Evolutionary conservation across 306 rosid species (phyloP).

Genomic region (Trichosanthes truncata): DNA sequence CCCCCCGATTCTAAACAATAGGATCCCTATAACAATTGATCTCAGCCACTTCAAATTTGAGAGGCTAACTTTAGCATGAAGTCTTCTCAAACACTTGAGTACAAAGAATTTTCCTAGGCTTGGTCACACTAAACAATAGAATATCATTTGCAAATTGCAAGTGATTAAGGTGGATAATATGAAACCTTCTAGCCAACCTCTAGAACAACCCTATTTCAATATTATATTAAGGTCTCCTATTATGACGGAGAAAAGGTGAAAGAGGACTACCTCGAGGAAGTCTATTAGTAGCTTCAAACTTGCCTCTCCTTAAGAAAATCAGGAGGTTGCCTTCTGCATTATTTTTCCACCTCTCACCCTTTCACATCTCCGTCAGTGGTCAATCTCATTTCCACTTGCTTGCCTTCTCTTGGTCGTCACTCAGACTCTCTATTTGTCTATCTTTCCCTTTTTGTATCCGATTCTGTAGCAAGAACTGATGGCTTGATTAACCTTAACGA

Average conservation of each 20-base stretch:
- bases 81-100: background rate
- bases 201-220: background rate
- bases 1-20: background rate
- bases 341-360: background rate
- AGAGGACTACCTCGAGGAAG: background rate
- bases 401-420: background rate
- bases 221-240: background rate
- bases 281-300: too few relatives aligned
- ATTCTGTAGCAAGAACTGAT: background rate
- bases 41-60: background rate
- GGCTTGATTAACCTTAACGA: background rate
- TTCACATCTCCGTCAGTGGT: background rate
- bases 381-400: background rate
- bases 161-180: background rate
- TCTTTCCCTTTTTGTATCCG: background rate
- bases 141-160: background rate
- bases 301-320: too few relatives aligned
- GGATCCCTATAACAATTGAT: background rate
- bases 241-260: background rate
- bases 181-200: background rate
- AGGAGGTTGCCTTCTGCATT: too few relatives aligned
- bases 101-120: background rate
- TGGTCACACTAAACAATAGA: background rate
- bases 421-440: background rate
- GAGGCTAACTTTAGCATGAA: background rate